phyloP scores from a whole-genome alignment of 768 basidiomycete species.

The Russula compacta region DNA sequence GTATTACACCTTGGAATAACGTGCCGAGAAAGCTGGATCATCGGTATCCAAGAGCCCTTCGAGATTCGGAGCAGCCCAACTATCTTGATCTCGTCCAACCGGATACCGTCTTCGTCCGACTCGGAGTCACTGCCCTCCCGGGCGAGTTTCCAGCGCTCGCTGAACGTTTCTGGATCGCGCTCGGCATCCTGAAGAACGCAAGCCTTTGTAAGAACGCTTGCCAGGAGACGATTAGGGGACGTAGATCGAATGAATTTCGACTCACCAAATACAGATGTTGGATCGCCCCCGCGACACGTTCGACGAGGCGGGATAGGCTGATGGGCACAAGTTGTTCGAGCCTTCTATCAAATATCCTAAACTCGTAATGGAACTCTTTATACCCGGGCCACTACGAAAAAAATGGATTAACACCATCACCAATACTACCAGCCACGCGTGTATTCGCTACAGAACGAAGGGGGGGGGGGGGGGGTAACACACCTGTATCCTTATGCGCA shows the following conservation, averaged over 20 bases:
- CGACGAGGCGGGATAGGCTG: background rate
- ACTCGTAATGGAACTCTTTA: conserved; percentile 3
- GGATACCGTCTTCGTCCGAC: background rate
- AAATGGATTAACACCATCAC: background rate
- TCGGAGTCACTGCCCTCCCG: too few species aligned
- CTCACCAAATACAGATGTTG: background rate
- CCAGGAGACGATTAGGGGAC: background rate
- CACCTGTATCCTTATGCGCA: conserved; percentile 3
- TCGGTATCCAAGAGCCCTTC: conserved; percentile 1
- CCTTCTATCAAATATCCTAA: conserved; percentile 3
- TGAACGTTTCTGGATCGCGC: background rate
- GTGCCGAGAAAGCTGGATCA: background rate
- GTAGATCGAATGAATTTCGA: background rate
- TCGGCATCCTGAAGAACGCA: background rate
- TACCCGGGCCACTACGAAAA: conserved; percentile 10
- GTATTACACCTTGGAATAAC: background rate
- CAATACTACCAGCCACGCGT: background rate
- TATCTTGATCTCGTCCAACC: background rate
- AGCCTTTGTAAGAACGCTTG: background rate
- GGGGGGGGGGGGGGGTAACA: background rate
- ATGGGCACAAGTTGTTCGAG: background rate
- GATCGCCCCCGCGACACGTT: background rate
- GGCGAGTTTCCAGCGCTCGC: background rate
- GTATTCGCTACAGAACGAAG: too few species aligned
- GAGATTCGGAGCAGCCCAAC: conserved; percentile 4